These are phyloP conservation scores for Ophiocordyceps camponoti-rufipedis DNA, from an alignment of 2,329 filamentous ascomycete species.

Conservation along the genomic window DNA sequence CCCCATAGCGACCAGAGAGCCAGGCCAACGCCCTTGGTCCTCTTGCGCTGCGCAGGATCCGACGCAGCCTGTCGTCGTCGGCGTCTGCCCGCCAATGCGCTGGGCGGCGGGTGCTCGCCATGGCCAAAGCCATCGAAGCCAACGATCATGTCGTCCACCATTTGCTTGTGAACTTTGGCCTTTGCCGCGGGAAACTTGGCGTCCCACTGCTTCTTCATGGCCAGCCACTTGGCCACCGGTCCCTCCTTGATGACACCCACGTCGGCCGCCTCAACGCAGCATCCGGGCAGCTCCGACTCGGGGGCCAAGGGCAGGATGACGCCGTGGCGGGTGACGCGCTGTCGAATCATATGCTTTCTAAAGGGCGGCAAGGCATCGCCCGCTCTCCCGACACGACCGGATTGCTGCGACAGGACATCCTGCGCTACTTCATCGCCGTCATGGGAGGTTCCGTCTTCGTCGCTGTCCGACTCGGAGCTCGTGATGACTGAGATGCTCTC, in stretches of 20 bases:
- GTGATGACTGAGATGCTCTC: conserved; percentile 62
- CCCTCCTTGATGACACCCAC: conserved; percentile 67
- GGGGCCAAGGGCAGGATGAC: conserved; percentile 49
- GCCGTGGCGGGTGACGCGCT: conserved; percentile 66
- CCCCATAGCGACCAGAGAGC: conserved; percentile 78
- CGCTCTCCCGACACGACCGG: conserved; percentile 53
- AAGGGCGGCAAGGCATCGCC: conserved; percentile 72
- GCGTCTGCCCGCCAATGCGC: conserved; percentile 59
- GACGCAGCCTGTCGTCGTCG: conserved; percentile 33
- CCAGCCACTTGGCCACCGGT: conserved; percentile 71
- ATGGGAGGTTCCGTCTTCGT: conserved; percentile 4
- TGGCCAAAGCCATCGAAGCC: conserved; percentile 54
- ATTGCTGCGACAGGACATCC: conserved; percentile 6
- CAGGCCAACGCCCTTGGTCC: conserved; percentile 54
- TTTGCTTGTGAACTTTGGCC: conserved; percentile 52
- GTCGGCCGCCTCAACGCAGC: conserved; percentile 37
- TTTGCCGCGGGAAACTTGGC: conserved; percentile 50
- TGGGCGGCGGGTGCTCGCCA: conserved; percentile 66
- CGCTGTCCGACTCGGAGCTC: conserved; percentile 24
- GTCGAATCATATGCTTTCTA: conserved; percentile 76
- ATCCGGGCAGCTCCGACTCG: conserved; percentile 46
- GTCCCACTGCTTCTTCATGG: conserved; percentile 56
- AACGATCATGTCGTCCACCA: conserved; percentile 51
- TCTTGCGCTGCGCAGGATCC: conserved; percentile 28
- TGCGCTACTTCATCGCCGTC: conserved; percentile 5